Conservation (phyloP, 768 basidiomycete genomes). For the Mycena olivaceomarginata region DNA sequence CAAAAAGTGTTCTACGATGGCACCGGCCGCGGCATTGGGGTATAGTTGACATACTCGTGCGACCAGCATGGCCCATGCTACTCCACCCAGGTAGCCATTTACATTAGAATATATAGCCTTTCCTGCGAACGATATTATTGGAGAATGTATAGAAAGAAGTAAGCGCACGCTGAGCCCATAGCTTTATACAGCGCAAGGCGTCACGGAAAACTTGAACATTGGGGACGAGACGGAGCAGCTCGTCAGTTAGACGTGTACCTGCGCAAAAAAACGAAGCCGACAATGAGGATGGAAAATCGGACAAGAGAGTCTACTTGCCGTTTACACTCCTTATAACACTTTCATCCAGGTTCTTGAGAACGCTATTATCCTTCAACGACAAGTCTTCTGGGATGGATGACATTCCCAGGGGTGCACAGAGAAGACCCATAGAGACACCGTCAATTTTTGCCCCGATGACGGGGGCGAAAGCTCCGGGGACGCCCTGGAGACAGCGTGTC, state of each 20-base stretch:
- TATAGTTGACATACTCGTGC: too few relatives aligned
- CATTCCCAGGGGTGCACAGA: conserved; percentile 91
- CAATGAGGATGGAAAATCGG: conserved; percentile 29
- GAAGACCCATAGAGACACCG: conserved; percentile 95
- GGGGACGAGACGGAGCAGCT: conserved; percentile 95
- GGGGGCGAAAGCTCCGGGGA: conserved; percentile 97
- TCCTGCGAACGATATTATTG: too few relatives aligned
- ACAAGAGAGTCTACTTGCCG: conserved; percentile 67
- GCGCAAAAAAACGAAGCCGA: too few relatives aligned
- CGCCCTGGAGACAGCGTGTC: too few relatives aligned
- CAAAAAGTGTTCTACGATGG: too few relatives aligned
- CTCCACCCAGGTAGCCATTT: too few relatives aligned
- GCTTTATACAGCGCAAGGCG: conserved; percentile 94
- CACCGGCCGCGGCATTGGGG: too few relatives aligned
- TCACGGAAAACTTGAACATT: conserved; percentile 96
- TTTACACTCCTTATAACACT: conserved; percentile 95
- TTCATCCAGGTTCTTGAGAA: conserved; percentile 95
- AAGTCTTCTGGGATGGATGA: conserved; percentile 95
- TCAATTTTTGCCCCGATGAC: conserved; percentile 93
- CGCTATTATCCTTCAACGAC: conserved; percentile 91
- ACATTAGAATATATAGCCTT: too few relatives aligned
- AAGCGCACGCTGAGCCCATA: conserved; percentile 95
- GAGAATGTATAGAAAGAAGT: too few relatives aligned
- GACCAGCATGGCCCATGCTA: too few relatives aligned
- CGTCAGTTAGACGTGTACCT: conserved; percentile 97